Base-by-base conservation (phyloP, 257 asterid species). In the Catharanthus roseus region DNA sequence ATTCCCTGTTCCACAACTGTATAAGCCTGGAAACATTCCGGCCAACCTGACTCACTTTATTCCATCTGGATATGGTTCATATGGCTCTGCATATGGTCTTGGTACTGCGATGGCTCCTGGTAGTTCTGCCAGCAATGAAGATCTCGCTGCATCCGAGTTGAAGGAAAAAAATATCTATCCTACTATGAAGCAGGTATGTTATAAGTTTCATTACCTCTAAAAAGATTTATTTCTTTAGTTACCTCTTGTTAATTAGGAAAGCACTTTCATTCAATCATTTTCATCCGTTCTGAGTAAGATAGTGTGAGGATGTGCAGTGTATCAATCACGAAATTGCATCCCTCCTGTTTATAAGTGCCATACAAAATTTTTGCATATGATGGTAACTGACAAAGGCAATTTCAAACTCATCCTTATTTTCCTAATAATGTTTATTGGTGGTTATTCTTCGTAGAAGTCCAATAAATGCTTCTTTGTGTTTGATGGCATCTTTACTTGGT, bases 51-150 rank as follows among this genome's bases (percentile, higher is more conserved):
- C 76, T 54, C 85, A 77, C 67, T 85, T 69, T 70, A 75, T 77
- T 63, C 84, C 88, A 58, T 71, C 90, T 33, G 75, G 81, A 44
- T 83, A 85, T 73, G 78, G 83, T 44, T 71, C 89, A 7, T 81
- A 77, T 66, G 85, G 88, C 19, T 75, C 89, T 53, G 77, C 79
- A 19, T 83, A 77, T 74, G 81, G 85, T 53, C 65, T 81, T 15
- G 51, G 81, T 73, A 79, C 72, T 21, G 68, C 80, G 62, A 67
- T 80, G 75, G 65, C 81, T 36, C 71, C 85, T 6, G 83, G 77
- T 23, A 75, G 79, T 66, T 81, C 83, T 66, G 70, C 77, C 51
- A 55, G 81, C 80, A 74, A 56, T 24, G 84, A 79, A 56, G 86
- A 84, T 47, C 63, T 70, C 65, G 26, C 78, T 62, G 80, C 79